phyloP scores from a whole-genome alignment of 1,139 yeast genomes.

The Taiozyma sp. region DNA sequence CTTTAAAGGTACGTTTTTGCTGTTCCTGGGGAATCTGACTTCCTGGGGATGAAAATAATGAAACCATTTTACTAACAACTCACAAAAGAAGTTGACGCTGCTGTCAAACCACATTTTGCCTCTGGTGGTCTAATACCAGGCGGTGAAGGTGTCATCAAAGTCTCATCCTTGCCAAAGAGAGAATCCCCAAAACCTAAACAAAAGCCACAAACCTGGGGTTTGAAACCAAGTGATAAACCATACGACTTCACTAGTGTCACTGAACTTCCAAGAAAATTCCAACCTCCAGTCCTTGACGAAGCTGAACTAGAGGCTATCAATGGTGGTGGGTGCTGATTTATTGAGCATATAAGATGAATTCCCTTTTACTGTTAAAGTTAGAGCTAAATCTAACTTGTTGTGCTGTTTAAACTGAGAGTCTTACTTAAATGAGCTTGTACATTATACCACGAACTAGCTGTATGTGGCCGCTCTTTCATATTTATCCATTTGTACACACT shows the following conservation, averaged over 20 bases:
- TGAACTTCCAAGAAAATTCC: constrained; percentile 21
- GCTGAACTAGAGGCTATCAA: constrained; percentile 20
- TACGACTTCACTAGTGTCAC: constrained; percentile 15
- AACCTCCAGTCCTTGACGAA: constrained; percentile 14
- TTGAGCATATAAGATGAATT: neutral
- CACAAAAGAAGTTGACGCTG: constrained; percentile 6
- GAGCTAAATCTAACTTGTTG: neutral
- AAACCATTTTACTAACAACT: neutral
- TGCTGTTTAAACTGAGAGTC: neutral
- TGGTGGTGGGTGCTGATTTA: constrained; percentile 22
- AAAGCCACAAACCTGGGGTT: constrained; percentile 2
- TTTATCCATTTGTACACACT: neutral
- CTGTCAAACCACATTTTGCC: constrained; percentile 17
- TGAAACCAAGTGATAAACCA: constrained; percentile 17
- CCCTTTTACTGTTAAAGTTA: neutral
- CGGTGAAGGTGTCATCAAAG: constrained; percentile 13
- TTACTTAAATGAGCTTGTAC: neutral
- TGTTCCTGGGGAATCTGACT: neutral
- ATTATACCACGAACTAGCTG: neutral
- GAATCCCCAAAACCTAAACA: constrained; percentile 10
- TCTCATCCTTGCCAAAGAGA: constrained; percentile 13
- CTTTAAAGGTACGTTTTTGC: constrained; percentile 3
- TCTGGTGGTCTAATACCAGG: constrained; percentile 23
- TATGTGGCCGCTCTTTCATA: neutral
- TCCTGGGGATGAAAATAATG: neutral